Conservation (phyloP, 805 yeast species). For the Saccharomycopsis sp. region DNA sequence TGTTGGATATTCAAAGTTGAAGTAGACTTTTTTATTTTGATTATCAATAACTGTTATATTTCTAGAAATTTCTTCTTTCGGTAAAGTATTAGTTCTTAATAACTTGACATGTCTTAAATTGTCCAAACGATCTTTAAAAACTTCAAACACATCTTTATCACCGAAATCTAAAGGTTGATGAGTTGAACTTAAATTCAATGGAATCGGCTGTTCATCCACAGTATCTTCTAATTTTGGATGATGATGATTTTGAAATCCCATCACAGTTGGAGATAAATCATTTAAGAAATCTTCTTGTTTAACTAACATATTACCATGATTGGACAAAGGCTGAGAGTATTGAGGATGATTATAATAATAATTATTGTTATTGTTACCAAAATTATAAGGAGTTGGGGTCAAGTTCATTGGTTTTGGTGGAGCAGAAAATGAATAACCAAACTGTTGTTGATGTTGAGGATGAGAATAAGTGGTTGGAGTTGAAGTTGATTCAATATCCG, state of each 20-base stretch:
- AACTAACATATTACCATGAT: background rate
- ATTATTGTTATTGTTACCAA: background rate
- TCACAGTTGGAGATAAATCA: conserved; percentile 11
- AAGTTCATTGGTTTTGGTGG: background rate
- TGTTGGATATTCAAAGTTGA: conserved; percentile 19
- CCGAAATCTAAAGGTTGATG: background rate
- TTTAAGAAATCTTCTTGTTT: conserved; percentile 1
- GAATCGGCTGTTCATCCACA: conserved; percentile 6
- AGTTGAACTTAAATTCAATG: background rate
- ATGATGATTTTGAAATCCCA: background rate
- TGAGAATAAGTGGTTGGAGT: background rate
- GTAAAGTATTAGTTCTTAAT: conserved; percentile 16
- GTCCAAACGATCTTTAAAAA: conserved; percentile 6
- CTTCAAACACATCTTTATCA: conserved; percentile 6
- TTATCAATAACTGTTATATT: conserved; percentile 13
- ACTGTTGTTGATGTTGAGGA: background rate
- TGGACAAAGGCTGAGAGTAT: background rate
- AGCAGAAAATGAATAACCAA: background rate
- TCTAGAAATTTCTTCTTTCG: conserved; percentile 14
- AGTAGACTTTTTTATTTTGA: conserved; percentile 14
- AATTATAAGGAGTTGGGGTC: background rate
- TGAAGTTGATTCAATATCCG: background rate
- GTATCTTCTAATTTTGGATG: conserved; percentile 2
- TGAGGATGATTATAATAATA: background rate
- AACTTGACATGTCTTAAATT: conserved; percentile 11